A percentile compares a stretch with the other conserved stretches of the same genome.
Evolutionary conservation across 2,329 filamentous ascomycete species (phyloP).

Genomic region (Tolypocladium inflatum): DNA sequence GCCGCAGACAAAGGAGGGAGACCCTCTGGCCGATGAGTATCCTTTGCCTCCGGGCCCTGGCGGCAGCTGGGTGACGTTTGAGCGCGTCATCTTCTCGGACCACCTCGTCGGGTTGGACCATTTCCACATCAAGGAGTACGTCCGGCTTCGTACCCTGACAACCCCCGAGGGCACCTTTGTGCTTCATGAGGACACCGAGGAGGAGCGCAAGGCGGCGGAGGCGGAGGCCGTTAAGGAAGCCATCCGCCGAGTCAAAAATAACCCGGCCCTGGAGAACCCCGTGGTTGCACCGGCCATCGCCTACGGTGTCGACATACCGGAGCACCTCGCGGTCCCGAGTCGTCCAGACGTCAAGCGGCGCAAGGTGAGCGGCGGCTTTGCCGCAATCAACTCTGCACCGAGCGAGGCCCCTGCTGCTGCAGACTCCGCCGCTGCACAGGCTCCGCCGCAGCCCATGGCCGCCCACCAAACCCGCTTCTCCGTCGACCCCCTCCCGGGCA

Average conservation of each 20-base stretch:
- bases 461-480: slow-evolving; percentile 10
- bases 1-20: slow-evolving; percentile 35
- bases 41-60: slow-evolving; percentile 48
- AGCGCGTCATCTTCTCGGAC: slow-evolving; percentile 47
- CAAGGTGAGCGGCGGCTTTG: slow-evolving; percentile 28
- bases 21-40: slow-evolving; percentile 34
- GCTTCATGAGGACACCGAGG: slow-evolving; percentile 22
- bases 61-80: slow-evolving; percentile 56
- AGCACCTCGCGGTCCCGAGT: slow-evolving; percentile 23
- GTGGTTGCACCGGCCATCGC: slow-evolving; percentile 35
- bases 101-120: slow-evolving; percentile 47
- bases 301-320: slow-evolving; percentile 40
- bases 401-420: slow-evolving; percentile 3
- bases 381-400: slow-evolving; percentile 20
- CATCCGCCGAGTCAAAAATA: slow-evolving; percentile 29
- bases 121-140: slow-evolving; percentile 52
- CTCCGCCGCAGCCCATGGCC: slow-evolving; percentile 11
- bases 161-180: not conserved
- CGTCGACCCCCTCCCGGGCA: slow-evolving; percentile 37
- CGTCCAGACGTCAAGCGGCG: slow-evolving; percentile 38
- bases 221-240: slow-evolving; percentile 36
- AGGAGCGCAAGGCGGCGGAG: slow-evolving; percentile 28
- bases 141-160: slow-evolving; percentile 34
- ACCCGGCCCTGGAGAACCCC: slow-evolving; percentile 33
- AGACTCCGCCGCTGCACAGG: slow-evolving; percentile 2